A percentile compares a stretch with the other conserved stretches of the same genome.
These are phyloP conservation scores for Blastocladiella emersonii DNA, from an alignment of 371 early-diverging fungal species.

Conservation along the genomic window DNA sequence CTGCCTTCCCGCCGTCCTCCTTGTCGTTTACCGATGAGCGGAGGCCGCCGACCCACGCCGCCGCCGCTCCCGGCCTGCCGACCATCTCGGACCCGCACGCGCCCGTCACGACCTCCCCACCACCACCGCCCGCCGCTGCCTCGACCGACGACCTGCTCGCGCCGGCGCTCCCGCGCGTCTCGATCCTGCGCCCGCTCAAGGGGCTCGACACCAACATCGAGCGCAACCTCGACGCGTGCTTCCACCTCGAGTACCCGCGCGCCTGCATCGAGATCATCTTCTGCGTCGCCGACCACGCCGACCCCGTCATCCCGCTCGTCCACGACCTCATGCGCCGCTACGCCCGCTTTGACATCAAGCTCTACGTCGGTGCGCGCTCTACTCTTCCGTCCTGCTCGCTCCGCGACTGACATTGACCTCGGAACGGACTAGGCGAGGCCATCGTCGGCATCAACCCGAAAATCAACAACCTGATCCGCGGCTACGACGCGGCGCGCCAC, in stretches of 20 bases:
- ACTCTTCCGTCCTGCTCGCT: no score
- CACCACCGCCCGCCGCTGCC: no score
- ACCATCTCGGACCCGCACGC: no score
- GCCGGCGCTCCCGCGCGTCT: constrained; percentile 15
- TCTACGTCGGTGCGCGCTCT: no score
- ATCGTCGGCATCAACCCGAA: constrained; percentile 80
- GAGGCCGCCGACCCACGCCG: no score
- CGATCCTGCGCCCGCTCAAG: constrained; percentile 82
- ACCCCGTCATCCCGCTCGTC: constrained; percentile 63
- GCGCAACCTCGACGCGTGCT: constrained; percentile 63
- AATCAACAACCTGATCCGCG: constrained; percentile 79
- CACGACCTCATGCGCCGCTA: constrained; percentile 45
- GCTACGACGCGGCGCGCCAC: constrained; percentile 60
- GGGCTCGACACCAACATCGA: constrained; percentile 70
- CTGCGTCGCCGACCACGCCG: constrained; percentile 57
- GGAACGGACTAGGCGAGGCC: constrained; percentile 57
- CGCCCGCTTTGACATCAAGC: no score
- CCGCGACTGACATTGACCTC: no score
- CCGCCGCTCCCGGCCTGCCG: no score
- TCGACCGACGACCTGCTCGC: no score
- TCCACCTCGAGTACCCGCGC: constrained; percentile 63
- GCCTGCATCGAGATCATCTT: constrained; percentile 61
- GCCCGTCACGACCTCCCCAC: no score
- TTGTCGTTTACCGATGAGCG: no score
- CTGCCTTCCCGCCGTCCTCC: no score